Conservation (phyloP, 2,329 filamentous ascomycete genomes). For the Eurotiales sp. region DNA sequence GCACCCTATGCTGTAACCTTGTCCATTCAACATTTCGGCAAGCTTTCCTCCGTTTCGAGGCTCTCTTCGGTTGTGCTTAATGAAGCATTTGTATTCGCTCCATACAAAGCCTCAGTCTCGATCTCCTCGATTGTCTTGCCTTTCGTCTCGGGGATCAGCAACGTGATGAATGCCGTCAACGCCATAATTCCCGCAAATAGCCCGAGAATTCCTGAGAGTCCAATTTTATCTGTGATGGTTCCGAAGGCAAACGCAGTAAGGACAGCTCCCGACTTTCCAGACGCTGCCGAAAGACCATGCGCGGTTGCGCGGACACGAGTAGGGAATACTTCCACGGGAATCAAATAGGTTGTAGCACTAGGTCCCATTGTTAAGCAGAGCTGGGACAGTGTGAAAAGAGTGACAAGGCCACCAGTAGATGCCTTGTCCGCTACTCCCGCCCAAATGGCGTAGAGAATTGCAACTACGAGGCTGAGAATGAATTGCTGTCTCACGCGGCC, state of each 20-base stretch:
- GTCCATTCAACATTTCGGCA: no score
- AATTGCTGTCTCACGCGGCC: conserved; percentile 75
- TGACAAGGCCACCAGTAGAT: conserved; percentile 56
- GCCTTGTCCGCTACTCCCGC: background rate
- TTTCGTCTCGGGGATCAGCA: background rate
- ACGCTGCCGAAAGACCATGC: conserved; percentile 64
- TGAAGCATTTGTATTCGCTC: no score
- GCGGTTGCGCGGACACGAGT: conserved; percentile 61
- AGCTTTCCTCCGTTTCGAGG: no score
- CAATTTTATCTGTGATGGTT: background rate
- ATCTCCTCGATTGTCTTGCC: background rate
- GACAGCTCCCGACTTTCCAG: conserved; percentile 66
- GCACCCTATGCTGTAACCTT: no score
- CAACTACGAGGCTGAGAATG: conserved; percentile 58
- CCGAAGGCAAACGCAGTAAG: conserved; percentile 64
- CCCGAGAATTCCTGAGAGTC: background rate
- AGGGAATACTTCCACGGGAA: conserved; percentile 63
- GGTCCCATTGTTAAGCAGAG: conserved; percentile 55
- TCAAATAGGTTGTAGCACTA: conserved; percentile 61
- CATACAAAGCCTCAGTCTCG: no score
- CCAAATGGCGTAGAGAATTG: conserved; percentile 55
- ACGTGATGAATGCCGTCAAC: background rate
- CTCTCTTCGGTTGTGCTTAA: no score
- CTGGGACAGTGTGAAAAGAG: conserved; percentile 61
- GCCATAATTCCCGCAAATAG: background rate